phyloP scores from a whole-genome alignment of 2,329 filamentous ascomycete genomes.

The Sporothrix curviconia region DNA sequence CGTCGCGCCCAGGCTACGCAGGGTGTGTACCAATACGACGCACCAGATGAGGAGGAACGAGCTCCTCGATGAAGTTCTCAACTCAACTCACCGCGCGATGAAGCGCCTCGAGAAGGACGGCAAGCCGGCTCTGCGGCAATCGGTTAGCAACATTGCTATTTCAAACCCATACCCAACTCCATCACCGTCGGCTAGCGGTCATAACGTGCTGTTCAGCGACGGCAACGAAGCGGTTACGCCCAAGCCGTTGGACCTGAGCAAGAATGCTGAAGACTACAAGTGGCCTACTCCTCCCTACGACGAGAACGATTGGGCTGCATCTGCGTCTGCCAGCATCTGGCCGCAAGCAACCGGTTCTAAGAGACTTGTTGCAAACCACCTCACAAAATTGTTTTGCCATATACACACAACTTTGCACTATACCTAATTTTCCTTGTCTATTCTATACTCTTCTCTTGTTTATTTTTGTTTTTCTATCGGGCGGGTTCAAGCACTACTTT shows the following conservation, averaged over 20 bases:
- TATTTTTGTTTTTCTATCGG: neutral
- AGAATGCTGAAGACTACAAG: constrained; percentile 55
- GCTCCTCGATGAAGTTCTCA: constrained; percentile 80
- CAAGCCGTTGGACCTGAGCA: constrained; percentile 64
- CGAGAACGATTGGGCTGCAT: constrained; percentile 83
- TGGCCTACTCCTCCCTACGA: constrained; percentile 96
- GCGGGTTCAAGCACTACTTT: constrained; percentile 4
- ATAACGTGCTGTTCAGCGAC: constrained; percentile 67
- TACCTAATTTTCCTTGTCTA: constrained; percentile 9
- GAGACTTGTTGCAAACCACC: no score
- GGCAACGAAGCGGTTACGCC: constrained; percentile 55
- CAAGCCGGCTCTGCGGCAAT: constrained; percentile 50
- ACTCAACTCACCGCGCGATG: constrained; percentile 68
- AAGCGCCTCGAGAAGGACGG: constrained; percentile 58
- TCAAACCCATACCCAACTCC: constrained; percentile 59
- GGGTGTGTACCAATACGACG: constrained; percentile 80
- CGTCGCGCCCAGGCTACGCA: constrained; percentile 69
- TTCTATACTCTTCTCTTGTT: neutral
- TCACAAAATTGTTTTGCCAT: neutral
- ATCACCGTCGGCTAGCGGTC: constrained; percentile 75
- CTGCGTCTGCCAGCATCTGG: constrained; percentile 76
- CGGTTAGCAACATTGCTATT: constrained; percentile 56
- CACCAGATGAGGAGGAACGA: constrained; percentile 95
- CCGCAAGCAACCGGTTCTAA: constrained; percentile 59
- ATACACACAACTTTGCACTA: neutral